Evolutionary conservation across 1,139 yeast genomes (phyloP), one percentile per base, ranked within the genome.

Genomic region (Hyphopichia pseudoburtonii): DNA sequence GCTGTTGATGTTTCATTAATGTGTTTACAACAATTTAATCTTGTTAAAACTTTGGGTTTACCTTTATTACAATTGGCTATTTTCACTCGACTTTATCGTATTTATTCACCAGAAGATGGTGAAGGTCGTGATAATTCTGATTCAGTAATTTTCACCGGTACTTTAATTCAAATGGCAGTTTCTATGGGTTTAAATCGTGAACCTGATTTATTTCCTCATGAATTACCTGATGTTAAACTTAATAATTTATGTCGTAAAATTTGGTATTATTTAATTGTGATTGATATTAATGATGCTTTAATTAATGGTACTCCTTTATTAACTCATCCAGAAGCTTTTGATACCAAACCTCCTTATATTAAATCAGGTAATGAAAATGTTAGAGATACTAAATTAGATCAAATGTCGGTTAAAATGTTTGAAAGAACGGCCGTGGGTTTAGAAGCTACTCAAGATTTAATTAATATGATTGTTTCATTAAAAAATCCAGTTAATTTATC

Each of bases 171-270:
- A 40, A 66, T 70, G 62, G 78, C 71, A 0, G 59, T 63, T 27
- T 60, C 76, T 0, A 56, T 74, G 32, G 80, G 80, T 0, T 42
- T 75, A 16, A 70, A 76, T 51, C 56, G 77, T 26, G 79, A 73
- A 40, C 75, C 70, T 8, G 48, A 42, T 22, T 56, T 40, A 9
- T 62, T 61, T 25, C 60, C 55, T 4, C 57, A 48, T 4, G 44
- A 45, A 17, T 37, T 43, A 9, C 34, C 44, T 14, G 56, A 53
- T 41, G 48, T 52, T 34, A 47, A 52, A 29, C 41, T 53, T 16
- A 57, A 64, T 30, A 62, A 60, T 40, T 47, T 64, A 15, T 64
- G 66, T 53, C 59, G 80, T 45, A 73, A 72, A 40, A 58, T 74
- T 73, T 57, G 80, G 37, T 52, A 49, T 35, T 43, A 48, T 23